Evolutionary conservation across 768 basidiomycete species (phyloP).

Genomic region (Fistulinella prunicolor): DNA sequence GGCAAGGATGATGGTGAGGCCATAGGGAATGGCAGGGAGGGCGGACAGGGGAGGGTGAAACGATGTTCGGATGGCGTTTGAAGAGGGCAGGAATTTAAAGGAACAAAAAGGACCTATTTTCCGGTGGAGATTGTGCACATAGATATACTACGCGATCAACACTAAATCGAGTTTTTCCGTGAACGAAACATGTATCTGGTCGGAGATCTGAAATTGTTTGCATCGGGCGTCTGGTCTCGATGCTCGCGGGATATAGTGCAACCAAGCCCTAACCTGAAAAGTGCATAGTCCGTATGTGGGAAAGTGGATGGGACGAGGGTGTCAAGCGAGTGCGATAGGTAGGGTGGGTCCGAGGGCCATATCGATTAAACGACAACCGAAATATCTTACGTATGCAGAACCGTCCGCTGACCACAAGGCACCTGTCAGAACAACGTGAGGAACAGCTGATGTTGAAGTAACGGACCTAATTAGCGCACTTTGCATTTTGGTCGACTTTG

Average conservation of each 20-base stretch:
- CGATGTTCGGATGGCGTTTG: constrained; percentile 24
- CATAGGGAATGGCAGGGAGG: constrained; percentile 18
- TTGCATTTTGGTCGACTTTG: constrained; percentile 32
- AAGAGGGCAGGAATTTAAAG: constrained; percentile 30
- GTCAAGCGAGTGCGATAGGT: constrained; percentile 33
- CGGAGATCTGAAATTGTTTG: constrained; percentile 37
- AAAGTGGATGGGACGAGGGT: constrained; percentile 28
- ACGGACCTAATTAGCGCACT: constrained; percentile 33
- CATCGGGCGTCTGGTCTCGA: constrained; percentile 36
- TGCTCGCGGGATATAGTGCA: constrained; percentile 36
- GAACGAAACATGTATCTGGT: constrained; percentile 36
- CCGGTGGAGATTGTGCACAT: constrained; percentile 38
- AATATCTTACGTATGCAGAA: constrained; percentile 33
- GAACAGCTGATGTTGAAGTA: constrained; percentile 27
- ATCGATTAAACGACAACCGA: constrained; percentile 38
- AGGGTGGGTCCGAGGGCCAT: constrained; percentile 38
- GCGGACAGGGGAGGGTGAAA: constrained; percentile 26
- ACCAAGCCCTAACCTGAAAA: constrained; percentile 35
- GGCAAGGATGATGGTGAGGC: constrained; percentile 22
- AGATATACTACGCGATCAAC: constrained; percentile 41
- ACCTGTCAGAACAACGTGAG: constrained; percentile 31
- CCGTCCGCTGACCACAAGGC: constrained; percentile 32
- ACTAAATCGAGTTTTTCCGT: constrained; percentile 37
- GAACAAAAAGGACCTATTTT: constrained; percentile 24
- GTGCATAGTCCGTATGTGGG: constrained; percentile 32